These are phyloP conservation scores for Nigrospora oryzae DNA, from an alignment of 2,329 filamentous ascomycete species.

Conservation along the genomic window DNA sequence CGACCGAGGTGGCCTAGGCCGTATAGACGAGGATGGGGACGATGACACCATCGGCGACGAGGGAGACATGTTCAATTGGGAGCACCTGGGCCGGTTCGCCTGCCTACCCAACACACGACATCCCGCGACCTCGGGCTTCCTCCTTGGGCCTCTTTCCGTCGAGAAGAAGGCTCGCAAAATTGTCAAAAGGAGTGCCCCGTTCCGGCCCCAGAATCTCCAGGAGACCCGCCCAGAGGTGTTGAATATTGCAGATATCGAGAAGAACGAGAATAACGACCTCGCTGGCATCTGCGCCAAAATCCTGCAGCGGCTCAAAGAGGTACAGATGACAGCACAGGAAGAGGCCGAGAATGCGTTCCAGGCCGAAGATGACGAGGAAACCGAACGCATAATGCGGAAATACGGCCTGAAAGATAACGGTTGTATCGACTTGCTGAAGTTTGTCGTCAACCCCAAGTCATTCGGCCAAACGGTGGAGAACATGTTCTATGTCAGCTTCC, in stretches of 20 bases:
- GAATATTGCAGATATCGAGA: slow-evolving; percentile 62
- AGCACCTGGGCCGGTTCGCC: slow-evolving; percentile 68
- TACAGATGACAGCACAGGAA: slow-evolving; percentile 37
- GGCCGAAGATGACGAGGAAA: slow-evolving; percentile 37
- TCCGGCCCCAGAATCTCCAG: slow-evolving; percentile 58
- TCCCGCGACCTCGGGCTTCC: slow-evolving; percentile 71
- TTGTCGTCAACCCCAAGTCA: slow-evolving; percentile 80
- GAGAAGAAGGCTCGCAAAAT: slow-evolving; percentile 73
- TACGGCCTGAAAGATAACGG: slow-evolving; percentile 59
- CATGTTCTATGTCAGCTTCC: slow-evolving; percentile 90
- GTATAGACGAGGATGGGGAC: slow-evolving; percentile 43
- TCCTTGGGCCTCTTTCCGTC: slow-evolving; percentile 81
- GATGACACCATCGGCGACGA: slow-evolving; percentile 61
- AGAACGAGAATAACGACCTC: slow-evolving; percentile 70
- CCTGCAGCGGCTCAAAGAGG: slow-evolving; percentile 46
- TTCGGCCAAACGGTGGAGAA: slow-evolving; percentile 97
- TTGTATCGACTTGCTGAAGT: slow-evolving; percentile 73
- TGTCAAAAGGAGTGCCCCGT: slow-evolving; percentile 61
- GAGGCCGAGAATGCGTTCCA: slow-evolving; percentile 33
- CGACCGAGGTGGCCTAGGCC: slow-evolving; percentile 20
- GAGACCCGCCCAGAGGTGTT: slow-evolving; percentile 76
- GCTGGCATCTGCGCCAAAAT: slow-evolving; percentile 74
- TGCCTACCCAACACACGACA: slow-evolving; percentile 66
- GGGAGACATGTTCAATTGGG: slow-evolving; percentile 79
- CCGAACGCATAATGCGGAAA: slow-evolving; percentile 49